Conservation (phyloP, 148 eudicot genomes). For the Silene latifolia region DNA sequence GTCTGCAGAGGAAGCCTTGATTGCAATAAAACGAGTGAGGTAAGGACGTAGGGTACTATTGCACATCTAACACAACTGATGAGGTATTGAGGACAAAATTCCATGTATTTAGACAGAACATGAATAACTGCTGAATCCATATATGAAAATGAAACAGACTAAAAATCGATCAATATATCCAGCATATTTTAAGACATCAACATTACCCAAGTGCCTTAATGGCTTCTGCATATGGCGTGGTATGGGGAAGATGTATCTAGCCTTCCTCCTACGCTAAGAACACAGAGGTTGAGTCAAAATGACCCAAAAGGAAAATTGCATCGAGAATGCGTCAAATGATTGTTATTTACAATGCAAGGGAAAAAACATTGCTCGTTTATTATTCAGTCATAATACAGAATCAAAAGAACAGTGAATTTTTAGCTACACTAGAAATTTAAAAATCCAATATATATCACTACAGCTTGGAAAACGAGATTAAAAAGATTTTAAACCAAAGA, state of each 20-base stretch:
- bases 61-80: background rate
- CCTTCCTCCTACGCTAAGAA: background rate
- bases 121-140: background rate
- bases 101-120: background rate
- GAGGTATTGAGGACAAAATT: background rate
- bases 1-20: constrained; percentile 47
- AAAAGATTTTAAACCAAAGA: background rate
- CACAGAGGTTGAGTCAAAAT: background rate
- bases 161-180: too few relatives aligned
- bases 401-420: background rate
- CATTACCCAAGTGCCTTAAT: background rate
- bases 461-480: constrained; percentile 18
- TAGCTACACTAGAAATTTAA: background rate
- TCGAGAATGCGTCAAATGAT: background rate
- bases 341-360: too few relatives aligned
- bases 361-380: background rate
- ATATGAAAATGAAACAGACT: too few relatives aligned
- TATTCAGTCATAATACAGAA: background rate
- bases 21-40: constrained; percentile 25
- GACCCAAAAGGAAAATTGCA: background rate
- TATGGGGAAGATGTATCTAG: background rate
- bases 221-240: background rate
- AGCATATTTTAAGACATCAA: too few relatives aligned
- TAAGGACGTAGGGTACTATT: background rate
- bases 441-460: background rate